Base-by-base conservation (phyloP, 768 basidiomycete species). In the Pleurotus tuoliensis region DNA sequence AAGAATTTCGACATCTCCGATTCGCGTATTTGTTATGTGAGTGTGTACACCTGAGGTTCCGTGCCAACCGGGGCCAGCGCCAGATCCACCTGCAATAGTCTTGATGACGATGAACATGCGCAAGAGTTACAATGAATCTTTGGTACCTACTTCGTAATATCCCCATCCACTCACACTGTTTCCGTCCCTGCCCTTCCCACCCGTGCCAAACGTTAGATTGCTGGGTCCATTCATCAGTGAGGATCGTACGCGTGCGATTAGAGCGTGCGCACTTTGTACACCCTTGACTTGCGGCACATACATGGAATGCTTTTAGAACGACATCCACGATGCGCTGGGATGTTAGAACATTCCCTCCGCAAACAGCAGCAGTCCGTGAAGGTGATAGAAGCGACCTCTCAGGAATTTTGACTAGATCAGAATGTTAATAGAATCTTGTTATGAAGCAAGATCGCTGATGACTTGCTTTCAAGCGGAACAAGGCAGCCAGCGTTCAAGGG, bases 291-390 rank as follows among this genome's bases (percentile, higher is more conserved):
- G 94, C 95, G 15, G 94, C 93, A 47, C 86, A 88, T 3, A 92
- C 94, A 63, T 89, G 82, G 76, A 98, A 97, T 0, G 94, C 94
- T 67, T 90, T 92, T 37, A 98, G 74, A 34, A 98, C 90, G 2
- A 95, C 93, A 66, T 98, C 95, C 2, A 95, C 92, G 45, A 96
- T 91, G n/a, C 95, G 80, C 66, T 96, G 94, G 4, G 87, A 90
- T 3, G 93, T 94, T 45, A 92, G 73, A 1, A 95, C 93, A 66
- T 97, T 98, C 9, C 94, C 94, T 27, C 90, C 94, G 60, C 93
- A 95, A 4, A 96, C 93, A 0, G 94, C 95, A 8, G 90, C 92
- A 0, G 90, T 94, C 44, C 83, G 82, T 11, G 89, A 90, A 0
- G 94, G 95, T 4, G 85, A 81, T 25, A 98, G 75, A 11, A 97